phyloP scores from a whole-genome alignment of 768 basidiomycete species.

The Lactarius evosmus region DNA sequence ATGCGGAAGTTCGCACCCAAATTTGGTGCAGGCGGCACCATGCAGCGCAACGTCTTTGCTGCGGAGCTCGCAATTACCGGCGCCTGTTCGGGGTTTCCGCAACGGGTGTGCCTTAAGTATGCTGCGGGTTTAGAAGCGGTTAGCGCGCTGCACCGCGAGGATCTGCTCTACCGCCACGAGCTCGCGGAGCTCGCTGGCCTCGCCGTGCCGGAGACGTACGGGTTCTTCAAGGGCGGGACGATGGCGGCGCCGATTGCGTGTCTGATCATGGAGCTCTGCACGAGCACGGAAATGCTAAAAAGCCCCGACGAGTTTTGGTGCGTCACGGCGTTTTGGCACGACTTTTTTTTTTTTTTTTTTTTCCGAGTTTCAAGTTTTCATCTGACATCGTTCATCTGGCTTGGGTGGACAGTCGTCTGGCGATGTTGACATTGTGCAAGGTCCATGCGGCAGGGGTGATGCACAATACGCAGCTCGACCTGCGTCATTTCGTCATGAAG shows the following conservation, averaged over 20 bases:
- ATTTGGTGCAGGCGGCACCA: not conserved
- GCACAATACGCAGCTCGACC: slow-evolving; percentile 11
- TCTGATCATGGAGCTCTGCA: slow-evolving; percentile 17
- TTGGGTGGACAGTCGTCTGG: slow-evolving; percentile 2
- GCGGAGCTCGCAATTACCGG: slow-evolving; percentile 4
- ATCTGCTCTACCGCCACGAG: not conserved
- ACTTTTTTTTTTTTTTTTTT: not conserved
- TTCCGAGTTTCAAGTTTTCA: not conserved
- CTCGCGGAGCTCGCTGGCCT: slow-evolving; percentile 10
- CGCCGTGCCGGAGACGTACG: slow-evolving; percentile 13
- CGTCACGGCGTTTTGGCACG: not conserved
- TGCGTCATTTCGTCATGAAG: slow-evolving; percentile 23
- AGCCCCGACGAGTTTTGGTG: slow-evolving; percentile 14
- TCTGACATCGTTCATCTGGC: not conserved
- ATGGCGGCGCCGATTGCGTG: slow-evolving; percentile 5
- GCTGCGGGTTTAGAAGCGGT: slow-evolving; percentile 7
- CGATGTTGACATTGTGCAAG: slow-evolving; percentile 19
- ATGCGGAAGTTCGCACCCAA: not conserved
- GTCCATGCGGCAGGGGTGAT: slow-evolving; percentile 12
- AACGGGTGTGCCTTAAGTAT: slow-evolving; percentile 15
- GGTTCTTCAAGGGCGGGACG: slow-evolving; percentile 15
- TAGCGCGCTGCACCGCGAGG: slow-evolving; percentile 5
- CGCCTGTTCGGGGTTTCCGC: not conserved
- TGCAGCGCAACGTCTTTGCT: slow-evolving; percentile 16
- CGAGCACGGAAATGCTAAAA: slow-evolving; percentile 3